Percentiles rank a stretch among this genome's conserved stretches.
Conservation (phyloP, 352 stramenopile genomes). For the Globisporangium rhizosaccharum region DNA sequence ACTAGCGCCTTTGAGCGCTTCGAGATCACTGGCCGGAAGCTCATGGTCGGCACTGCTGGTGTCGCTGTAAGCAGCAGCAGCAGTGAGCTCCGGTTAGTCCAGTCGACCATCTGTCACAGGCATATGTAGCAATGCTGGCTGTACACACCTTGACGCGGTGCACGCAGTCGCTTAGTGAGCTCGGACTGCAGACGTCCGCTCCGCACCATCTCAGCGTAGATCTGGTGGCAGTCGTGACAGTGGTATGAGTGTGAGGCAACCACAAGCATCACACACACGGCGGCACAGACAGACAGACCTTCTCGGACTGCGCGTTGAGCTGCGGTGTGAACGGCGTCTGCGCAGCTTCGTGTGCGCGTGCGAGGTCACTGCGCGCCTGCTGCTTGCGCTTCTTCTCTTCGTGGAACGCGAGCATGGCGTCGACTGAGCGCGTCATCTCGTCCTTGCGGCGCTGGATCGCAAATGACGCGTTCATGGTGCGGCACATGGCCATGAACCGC, state of each 20-base stretch:
- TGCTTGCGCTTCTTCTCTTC: slow-evolving; percentile 37
- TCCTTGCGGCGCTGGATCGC: slow-evolving; percentile 41
- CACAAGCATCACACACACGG: not conserved
- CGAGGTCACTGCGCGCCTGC: slow-evolving; percentile 23
- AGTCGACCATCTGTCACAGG: not conserved
- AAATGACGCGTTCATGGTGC: slow-evolving; percentile 41
- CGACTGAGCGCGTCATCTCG: slow-evolving; percentile 37
- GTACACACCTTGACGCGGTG: slow-evolving; percentile 14
- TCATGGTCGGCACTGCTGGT: slow-evolving; percentile 19
- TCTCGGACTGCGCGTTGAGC: slow-evolving; percentile 41
- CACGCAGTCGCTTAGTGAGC: slow-evolving; percentile 18
- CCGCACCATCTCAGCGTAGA: slow-evolving; percentile 41
- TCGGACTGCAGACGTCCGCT: slow-evolving; percentile 28
- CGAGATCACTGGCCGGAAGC: slow-evolving; percentile 35
- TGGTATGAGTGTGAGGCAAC: not conserved
- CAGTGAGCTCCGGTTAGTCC: not conserved
- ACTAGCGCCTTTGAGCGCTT: slow-evolving; percentile 35
- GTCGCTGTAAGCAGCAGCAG: not conserved
- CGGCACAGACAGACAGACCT: slow-evolving; percentile 15
- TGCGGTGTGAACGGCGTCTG: slow-evolving; percentile 42
- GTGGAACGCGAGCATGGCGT: slow-evolving; percentile 50
- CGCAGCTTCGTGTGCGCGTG: slow-evolving; percentile 22
- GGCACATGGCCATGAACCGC: slow-evolving; percentile 51
- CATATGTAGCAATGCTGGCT: too few relatives aligned
- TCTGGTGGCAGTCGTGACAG: slow-evolving; percentile 16